Conservation (phyloP, 257 asterid species). For the Solanum pennellii region DNA sequence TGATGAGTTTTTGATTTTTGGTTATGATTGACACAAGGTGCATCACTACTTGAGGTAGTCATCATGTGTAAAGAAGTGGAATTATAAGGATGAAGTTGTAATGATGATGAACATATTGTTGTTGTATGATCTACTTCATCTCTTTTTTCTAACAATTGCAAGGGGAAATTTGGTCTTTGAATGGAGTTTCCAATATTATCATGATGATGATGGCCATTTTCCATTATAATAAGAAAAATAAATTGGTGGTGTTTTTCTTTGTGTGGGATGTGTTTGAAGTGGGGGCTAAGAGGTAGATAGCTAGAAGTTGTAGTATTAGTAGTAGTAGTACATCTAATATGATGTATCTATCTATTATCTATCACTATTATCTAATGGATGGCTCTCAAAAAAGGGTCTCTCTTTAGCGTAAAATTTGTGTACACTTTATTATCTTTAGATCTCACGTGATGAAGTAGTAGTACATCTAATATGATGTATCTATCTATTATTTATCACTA, state of each 20-base stretch:
- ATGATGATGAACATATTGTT: neutral
- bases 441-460: neutral
- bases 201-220: conserved; percentile 3
- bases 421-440: neutral
- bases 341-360: neutral
- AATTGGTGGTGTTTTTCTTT: neutral
- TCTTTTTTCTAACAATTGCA: conserved; percentile 41
- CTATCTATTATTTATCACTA: too few species aligned
- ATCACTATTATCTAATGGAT: neutral
- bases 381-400: neutral
- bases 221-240: conserved; percentile 28
- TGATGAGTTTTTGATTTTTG: neutral
- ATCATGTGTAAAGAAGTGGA: conserved; percentile 6
- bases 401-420: neutral
- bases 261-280: neutral
- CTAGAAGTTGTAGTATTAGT: neutral
- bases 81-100: neutral
- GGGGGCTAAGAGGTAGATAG: neutral
- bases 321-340: neutral
- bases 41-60: neutral
- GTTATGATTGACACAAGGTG: neutral
- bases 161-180: conserved; percentile 34
- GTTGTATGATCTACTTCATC: conserved; percentile 8
- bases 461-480: neutral
- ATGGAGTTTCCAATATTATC: neutral